Percentiles rank a stretch among this genome's conserved stretches.
Conservation (phyloP, 768 basidiomycete species). For the Lactarius trivialis region DNA sequence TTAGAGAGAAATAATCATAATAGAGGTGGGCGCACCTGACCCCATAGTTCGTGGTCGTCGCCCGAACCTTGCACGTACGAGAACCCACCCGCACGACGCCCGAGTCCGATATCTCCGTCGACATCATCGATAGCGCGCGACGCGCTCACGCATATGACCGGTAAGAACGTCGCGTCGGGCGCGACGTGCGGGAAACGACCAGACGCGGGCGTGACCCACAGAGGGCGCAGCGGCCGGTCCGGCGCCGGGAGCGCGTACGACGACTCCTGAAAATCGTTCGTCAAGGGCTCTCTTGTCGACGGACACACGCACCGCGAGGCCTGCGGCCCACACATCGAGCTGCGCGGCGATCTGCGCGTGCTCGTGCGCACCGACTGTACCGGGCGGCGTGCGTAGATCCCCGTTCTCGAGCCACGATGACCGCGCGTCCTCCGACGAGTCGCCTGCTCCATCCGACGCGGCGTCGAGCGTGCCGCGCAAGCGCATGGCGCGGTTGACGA, state of each 20-base stretch:
- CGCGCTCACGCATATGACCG: conserved; percentile 82
- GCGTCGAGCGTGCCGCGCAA: conserved; percentile 20
- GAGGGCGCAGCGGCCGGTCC: conserved; percentile 62
- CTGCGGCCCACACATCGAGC: conserved; percentile 59
- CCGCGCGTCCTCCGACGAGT: conserved; percentile 36
- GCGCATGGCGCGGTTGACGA: conserved; percentile 63
- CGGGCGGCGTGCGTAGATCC: conserved; percentile 62
- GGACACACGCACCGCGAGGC: conserved; percentile 50
- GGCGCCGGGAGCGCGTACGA: conserved; percentile 63
- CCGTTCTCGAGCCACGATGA: conserved; percentile 28
- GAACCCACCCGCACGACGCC: conserved; percentile 62
- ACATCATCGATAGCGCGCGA: conserved; percentile 62
- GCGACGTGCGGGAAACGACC: conserved; percentile 40
- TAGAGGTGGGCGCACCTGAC: conserved; percentile 43
- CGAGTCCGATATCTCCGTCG: conserved; percentile 36
- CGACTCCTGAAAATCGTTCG: conserved; percentile 46
- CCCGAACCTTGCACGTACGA: conserved; percentile 91
- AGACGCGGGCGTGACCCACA: conserved; percentile 82
- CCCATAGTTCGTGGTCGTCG: conserved; percentile 92
- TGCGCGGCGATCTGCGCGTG: conserved; percentile 65
- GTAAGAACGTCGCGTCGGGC: conserved; percentile 39
- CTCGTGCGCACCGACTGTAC: conserved; percentile 65
- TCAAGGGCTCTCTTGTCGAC: no score
- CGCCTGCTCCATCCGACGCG: conserved; percentile 9
- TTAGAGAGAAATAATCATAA: not conserved